phyloP scores from a whole-genome alignment of 352 stramenopile genomes.

The Pythium scleroteichum region DNA sequence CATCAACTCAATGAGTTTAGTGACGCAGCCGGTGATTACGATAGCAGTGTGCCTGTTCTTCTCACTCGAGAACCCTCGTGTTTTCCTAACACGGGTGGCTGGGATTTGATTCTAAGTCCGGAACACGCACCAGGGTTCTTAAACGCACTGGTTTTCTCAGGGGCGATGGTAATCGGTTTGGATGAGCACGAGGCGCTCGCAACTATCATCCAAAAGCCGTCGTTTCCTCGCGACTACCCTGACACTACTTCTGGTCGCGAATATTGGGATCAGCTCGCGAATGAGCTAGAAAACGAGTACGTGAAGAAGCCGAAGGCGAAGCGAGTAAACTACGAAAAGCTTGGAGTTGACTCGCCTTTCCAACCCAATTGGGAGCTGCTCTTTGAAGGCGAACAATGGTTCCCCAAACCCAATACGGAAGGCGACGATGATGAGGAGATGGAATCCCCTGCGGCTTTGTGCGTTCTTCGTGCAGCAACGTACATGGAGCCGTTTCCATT shows the following conservation, averaged over 20 bases:
- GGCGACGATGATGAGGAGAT: constrained; percentile 20
- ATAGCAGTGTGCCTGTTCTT: constrained; percentile 39
- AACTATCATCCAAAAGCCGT: constrained; percentile 52
- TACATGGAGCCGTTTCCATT: constrained; percentile 83
- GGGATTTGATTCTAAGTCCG: constrained; percentile 61
- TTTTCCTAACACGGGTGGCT: constrained; percentile 61
- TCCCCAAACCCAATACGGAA: neutral
- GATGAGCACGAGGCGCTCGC: constrained; percentile 65
- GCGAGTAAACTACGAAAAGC: constrained; percentile 63
- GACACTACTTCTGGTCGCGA: constrained; percentile 53
- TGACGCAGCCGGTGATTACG: constrained; percentile 12
- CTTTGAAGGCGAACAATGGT: constrained; percentile 27
- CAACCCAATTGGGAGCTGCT: constrained; percentile 59
- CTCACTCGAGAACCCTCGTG: constrained; percentile 36
- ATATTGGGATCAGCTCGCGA: constrained; percentile 53
- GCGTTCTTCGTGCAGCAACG: constrained; percentile 55
- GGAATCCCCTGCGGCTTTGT: constrained; percentile 23
- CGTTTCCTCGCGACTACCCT: constrained; percentile 79
- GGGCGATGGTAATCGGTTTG: constrained; percentile 68
- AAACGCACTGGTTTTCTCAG: constrained; percentile 63
- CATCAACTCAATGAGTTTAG: constrained; percentile 51
- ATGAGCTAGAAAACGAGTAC: constrained; percentile 28
- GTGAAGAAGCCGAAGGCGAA: constrained; percentile 69
- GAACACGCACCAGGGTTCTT: constrained; percentile 47
- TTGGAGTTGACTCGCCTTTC: constrained; percentile 56